Evolutionary conservation across 192 early-diverging fungal species (phyloP), one percentile per base, ranked within the genome.

Genomic region (Umbelopsis sp.): DNA sequence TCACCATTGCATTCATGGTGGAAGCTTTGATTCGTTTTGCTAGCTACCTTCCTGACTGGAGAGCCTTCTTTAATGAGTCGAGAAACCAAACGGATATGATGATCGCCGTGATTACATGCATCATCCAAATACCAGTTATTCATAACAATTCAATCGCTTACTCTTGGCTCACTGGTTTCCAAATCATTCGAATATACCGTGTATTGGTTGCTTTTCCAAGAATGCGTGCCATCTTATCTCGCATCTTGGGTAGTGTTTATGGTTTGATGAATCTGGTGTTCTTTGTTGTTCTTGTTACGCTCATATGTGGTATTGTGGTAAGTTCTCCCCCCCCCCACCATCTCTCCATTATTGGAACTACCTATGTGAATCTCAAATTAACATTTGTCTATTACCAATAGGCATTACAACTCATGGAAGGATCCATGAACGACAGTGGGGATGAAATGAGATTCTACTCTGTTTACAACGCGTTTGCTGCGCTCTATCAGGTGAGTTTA

Each of bases 201-300:
- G 71, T 85, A 20, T 72, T 88, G 14, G 71, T 88, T 32, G 84
- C 81, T 34, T 62, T 83, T 16, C 79, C 84, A 34, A 77, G 85
- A 10, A 53, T 88, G 21, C 71, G 77, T 31, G 52, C 62, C 31
- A 74, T 84, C 67, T 78, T 88, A 71, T 74, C 78, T 53, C 74
- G 82, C 45, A 81, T 88, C 1, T 76, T 88, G 26, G 87, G 87
- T 69, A 85, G 82, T 65, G 84, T 84, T 29, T 74, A 79, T 38
- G 88, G 88, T 84, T 67, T 89, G 2, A 67, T 87, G 38, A 89
- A 87, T 54, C 77, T 89, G 70, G 67, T 85, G 0, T 83, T 86
- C n/a, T 87, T 87, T 66, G 87, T 87, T 21, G 66, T 83, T 22
- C 36, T 89, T 36, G 65, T 79, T 24, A 83, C 78, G 29, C 80